These are phyloP conservation scores for Fraxinus velutina DNA, from an alignment of 305 asterid genomes.

Conservation along the genomic window DNA sequence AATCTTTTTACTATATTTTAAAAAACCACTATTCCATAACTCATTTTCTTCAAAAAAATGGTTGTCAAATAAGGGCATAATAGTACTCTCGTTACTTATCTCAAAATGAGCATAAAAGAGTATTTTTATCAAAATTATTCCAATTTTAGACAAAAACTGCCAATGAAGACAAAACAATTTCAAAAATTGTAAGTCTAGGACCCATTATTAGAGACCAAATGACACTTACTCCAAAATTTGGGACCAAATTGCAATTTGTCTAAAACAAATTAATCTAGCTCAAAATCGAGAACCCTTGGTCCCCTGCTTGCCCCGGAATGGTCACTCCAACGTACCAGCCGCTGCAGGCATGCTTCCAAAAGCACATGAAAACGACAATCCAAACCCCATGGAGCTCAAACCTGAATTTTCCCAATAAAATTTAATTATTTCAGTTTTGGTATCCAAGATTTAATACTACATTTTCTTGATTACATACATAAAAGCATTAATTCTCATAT, in stretches of 20 bases:
- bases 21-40: background rate
- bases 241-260: background rate
- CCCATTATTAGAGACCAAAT: background rate
- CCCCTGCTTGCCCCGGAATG: background rate
- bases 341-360: slow-evolving; percentile 4
- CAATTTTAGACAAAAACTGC: background rate
- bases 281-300: background rate
- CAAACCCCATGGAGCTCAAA: background rate
- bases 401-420: background rate
- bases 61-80: background rate
- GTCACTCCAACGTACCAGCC: background rate
- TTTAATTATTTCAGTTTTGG: background rate
- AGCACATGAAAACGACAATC: background rate
- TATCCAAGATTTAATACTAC: background rate
- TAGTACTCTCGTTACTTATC: background rate
- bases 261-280: background rate
- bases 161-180: background rate
- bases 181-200: background rate
- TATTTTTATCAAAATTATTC: background rate
- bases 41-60: background rate
- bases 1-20: background rate
- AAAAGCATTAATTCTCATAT: background rate
- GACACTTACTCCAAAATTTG: background rate
- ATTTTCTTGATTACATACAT: background rate
- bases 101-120: background rate